phyloP scores from a whole-genome alignment of 257 asterid species.

The Sherardia arvensis region DNA sequence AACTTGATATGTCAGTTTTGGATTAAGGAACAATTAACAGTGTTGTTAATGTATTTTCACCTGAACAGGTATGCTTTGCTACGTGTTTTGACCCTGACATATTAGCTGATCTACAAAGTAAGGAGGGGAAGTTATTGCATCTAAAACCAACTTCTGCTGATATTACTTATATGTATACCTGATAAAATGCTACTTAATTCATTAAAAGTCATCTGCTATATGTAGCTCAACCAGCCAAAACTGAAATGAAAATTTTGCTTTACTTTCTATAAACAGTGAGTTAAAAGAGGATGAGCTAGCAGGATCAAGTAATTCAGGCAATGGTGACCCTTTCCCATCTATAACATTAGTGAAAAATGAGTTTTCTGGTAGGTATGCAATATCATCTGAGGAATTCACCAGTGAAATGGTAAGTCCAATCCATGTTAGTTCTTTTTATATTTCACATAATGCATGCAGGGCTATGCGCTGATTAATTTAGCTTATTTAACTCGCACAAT shows the following conservation, averaged over 20 bases:
- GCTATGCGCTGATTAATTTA: not conserved
- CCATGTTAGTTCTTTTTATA: slow-evolving; percentile 6
- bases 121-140: slow-evolving; percentile 63
- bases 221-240: not conserved
- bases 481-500: slow-evolving; percentile 10
- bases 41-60: slow-evolving; percentile 5
- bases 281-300: slow-evolving; percentile 56
- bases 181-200: not conserved
- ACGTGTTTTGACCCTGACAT: slow-evolving; percentile 81
- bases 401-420: slow-evolving; percentile 55
- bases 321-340: slow-evolving; percentile 46
- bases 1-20: slow-evolving; percentile 7
- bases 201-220: not conserved
- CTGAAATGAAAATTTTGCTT: slow-evolving; percentile 10
- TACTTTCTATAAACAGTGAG: slow-evolving; percentile 41
- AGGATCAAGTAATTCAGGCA: slow-evolving; percentile 39
- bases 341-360: slow-evolving; percentile 60
- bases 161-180: slow-evolving; percentile 56
- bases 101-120: slow-evolving; percentile 50
- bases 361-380: slow-evolving; percentile 83
- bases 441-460: not conserved
- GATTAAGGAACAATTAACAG: slow-evolving; percentile 6
- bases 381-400: slow-evolving; percentile 76
- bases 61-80: slow-evolving; percentile 85
- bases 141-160: slow-evolving; percentile 84